Evolutionary conservation across 1,284 basidiomycete genomes (phyloP), one percentile per base, ranked within the genome.

Genomic region (Sparassis latifolia): DNA sequence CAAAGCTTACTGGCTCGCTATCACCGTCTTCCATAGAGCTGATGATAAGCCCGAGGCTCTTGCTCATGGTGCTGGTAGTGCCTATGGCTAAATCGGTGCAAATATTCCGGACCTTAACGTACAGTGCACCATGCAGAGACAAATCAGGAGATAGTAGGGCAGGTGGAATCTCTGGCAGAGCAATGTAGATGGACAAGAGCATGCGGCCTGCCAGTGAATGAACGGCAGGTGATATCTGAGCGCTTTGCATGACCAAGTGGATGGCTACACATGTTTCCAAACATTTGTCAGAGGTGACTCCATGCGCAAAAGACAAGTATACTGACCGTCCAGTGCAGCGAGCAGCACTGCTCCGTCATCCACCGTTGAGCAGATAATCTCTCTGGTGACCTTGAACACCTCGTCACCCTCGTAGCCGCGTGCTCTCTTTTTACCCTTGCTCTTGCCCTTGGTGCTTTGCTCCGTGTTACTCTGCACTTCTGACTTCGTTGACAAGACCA

Each of bases 351-450:
- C 69, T 20, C 76, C 78, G 30, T 86, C 84, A 28, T 72, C 70
- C 3, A 54, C 50, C 0, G 73, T 75, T 1, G 76, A 62, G 55
- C 77, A 83, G 33, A 82, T 62, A 2, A 77, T 69, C 31, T 72
- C 67, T 39, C 75, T 70, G 1, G 77, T 71, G 3, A 72, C 63
- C 48, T 78, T 82, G 62, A 95, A 83, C 6, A 89, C 69, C 57
- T 88, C 87, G 56, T 92, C 90, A 30, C 84, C 89, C 62, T 89
- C 88, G 47, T 83, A 89, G 4, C 78, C 84, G 33, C 84, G 77
- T 20, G 78, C 77, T 40, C 87, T 75, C 66, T 91, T 94, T 69
- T 87, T 93, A 45, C 81, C 79, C 58, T 82, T 83, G 20, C 20
- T 20, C 61, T 74, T 83, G 5, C 66, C 71, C 50, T 71, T 75